Conservation (phyloP, 169 alveolate species). For the Plasmodium yoelii region DNA sequence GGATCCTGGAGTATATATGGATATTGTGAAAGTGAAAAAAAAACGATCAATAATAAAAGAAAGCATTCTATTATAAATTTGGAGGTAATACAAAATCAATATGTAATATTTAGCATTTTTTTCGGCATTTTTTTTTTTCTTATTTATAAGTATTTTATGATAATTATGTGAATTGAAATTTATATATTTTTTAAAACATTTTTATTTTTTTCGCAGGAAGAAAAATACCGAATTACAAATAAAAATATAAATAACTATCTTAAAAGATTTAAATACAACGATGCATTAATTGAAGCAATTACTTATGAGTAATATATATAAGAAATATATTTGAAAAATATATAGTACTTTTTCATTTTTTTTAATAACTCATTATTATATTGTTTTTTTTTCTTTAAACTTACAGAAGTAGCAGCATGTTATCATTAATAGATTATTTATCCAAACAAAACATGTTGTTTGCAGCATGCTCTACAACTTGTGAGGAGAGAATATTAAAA, state of each 20-base stretch:
- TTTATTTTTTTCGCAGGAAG: constrained; percentile 26
- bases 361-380: too few relatives aligned
- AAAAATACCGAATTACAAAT: background rate
- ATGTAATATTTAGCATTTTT: too few relatives aligned
- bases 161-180: background rate
- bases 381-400: background rate
- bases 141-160: background rate
- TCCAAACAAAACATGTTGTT: constrained; percentile 52
- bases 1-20: background rate
- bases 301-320: constrained; percentile 23
- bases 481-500: constrained; percentile 15
- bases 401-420: constrained; percentile 13
- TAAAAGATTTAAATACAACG: constrained; percentile 38
- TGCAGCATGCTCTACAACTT: constrained; percentile 52
- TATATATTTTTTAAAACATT: background rate
- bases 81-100: background rate
- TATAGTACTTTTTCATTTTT: too few relatives aligned
- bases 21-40: background rate
- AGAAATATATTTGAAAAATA: background rate
- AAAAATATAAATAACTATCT: background rate
- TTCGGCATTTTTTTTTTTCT: too few relatives aligned
- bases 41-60: background rate
- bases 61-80: background rate
- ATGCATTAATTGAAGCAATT: constrained; percentile 36
- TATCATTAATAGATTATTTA: constrained; percentile 40